Evolutionary conservation across 2,329 filamentous ascomycete species (phyloP).

Genomic region (Cercospora citrullina): DNA sequence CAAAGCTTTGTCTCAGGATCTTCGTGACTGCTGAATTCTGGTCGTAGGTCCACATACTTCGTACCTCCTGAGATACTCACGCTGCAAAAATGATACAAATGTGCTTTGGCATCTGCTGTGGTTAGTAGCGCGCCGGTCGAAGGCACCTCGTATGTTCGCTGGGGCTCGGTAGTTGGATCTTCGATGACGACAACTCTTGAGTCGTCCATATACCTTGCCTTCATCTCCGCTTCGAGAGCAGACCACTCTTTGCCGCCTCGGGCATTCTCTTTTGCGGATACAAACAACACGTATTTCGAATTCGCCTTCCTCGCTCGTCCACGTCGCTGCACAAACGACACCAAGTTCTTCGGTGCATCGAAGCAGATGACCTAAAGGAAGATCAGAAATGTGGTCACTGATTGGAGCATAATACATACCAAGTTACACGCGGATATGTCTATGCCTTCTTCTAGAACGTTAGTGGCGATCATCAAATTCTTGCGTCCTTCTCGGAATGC

Average conservation of each 20-base stretch:
- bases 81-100: conserved; percentile 79
- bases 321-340: conserved; percentile 65
- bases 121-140: conserved; percentile 65
- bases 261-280: conserved; percentile 42
- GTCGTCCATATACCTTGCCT: conserved; percentile 65
- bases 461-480: conserved; percentile 60
- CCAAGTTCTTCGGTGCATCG: conserved; percentile 60
- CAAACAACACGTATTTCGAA: conserved; percentile 56
- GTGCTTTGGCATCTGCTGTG: conserved; percentile 70
- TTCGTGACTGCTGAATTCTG: conserved; percentile 63
- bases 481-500: conserved; percentile 55
- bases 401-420: conserved; percentile 32
- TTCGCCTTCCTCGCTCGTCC: conserved; percentile 61
- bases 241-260: conserved; percentile 58
- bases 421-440: conserved; percentile 64
- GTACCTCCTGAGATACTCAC: conserved; percentile 53
- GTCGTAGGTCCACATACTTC: conserved; percentile 63
- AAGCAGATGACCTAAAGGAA: conserved; percentile 56
- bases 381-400: background rate
- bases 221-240: conserved; percentile 71
- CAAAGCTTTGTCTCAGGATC: conserved; percentile 34
- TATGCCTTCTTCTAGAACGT: conserved; percentile 62
- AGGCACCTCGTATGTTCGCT: conserved; percentile 44
- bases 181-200: conserved; percentile 47
- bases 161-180: conserved; percentile 45